phyloP scores from a whole-genome alignment of 2,329 filamentous ascomycete genomes.

The Nothophoma quercina region DNA sequence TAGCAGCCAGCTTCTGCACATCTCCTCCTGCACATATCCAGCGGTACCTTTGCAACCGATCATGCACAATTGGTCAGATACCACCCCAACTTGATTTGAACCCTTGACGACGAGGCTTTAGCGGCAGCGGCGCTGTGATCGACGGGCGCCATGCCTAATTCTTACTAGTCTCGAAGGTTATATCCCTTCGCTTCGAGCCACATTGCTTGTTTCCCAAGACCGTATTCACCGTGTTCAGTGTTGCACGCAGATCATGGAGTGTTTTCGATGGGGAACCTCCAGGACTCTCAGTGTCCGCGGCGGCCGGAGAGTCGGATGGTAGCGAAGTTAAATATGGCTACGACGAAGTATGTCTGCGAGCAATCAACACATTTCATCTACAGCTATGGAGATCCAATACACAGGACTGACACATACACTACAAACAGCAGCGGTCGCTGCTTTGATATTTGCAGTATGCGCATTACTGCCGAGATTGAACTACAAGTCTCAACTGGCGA shows the following conservation, averaged over 20 bases:
- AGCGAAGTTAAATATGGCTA: conserved; percentile 3
- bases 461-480: conserved; percentile 33
- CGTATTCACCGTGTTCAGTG: conserved; percentile 16
- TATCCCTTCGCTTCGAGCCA: conserved; percentile 11
- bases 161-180: not conserved
- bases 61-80: conserved; percentile 1
- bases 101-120: conserved; percentile 1
- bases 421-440: conserved; percentile 34
- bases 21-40: not conserved
- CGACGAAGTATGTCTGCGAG: not conserved
- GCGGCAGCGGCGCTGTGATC: conserved; percentile 11
- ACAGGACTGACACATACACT: conserved; percentile 28
- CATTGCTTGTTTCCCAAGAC: conserved; percentile 16
- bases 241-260: conserved; percentile 9
- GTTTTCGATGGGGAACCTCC: not conserved
- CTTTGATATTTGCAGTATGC: conserved; percentile 33
- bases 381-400: conserved; percentile 31
- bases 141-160: conserved; percentile 15
- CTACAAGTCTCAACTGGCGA: conserved; percentile 31
- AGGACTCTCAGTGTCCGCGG: not conserved
- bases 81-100: not conserved
- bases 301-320: not conserved
- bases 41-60: not conserved
- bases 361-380: not conserved
- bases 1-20: not conserved